Conservation (phyloP, 2,329 filamentous ascomycete species). For the Sarocladium brachiariae region DNA sequence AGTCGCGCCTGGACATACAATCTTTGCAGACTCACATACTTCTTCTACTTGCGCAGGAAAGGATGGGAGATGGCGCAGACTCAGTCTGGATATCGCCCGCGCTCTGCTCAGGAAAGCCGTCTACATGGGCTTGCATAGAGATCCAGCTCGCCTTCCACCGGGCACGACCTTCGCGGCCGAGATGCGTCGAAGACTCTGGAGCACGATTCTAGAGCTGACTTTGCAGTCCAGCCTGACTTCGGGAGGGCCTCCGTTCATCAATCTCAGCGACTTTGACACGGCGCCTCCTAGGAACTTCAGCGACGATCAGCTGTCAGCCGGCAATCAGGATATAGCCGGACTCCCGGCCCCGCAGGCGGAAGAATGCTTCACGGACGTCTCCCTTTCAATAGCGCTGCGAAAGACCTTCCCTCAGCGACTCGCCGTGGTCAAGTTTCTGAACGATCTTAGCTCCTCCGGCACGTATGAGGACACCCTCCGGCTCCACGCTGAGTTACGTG, state of each 20-base stretch:
- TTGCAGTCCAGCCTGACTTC: conserved; percentile 38
- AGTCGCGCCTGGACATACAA: conserved; percentile 41
- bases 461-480: conserved; percentile 38
- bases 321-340: conserved; percentile 9
- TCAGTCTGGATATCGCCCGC: conserved; percentile 39
- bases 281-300: conserved; percentile 40
- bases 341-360: conserved; percentile 25
- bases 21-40: conserved; percentile 42
- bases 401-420: conserved; percentile 37
- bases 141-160: too few species aligned
- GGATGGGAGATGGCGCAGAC: conserved; percentile 31
- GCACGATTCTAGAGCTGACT: conserved; percentile 41
- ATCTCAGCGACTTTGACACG: conserved; percentile 40
- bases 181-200: conserved; percentile 45
- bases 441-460: conserved; percentile 28
- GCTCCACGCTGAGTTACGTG: conserved; percentile 35
- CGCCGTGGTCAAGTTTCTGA: conserved; percentile 34
- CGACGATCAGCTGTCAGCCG: conserved; percentile 37
- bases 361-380: conserved; percentile 31
- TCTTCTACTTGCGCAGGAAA: conserved; percentile 35
- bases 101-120: conserved; percentile 37
- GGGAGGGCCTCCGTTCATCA: conserved; percentile 39
- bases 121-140: conserved; percentile 44
- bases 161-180: conserved; percentile 22
- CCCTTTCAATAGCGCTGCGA: conserved; percentile 34